A percentile compares a stretch with the other conserved stretches of the same genome.
phyloP scores from a whole-genome alignment of 2,329 filamentous ascomycete species.

The Cladosporium sp. region DNA sequence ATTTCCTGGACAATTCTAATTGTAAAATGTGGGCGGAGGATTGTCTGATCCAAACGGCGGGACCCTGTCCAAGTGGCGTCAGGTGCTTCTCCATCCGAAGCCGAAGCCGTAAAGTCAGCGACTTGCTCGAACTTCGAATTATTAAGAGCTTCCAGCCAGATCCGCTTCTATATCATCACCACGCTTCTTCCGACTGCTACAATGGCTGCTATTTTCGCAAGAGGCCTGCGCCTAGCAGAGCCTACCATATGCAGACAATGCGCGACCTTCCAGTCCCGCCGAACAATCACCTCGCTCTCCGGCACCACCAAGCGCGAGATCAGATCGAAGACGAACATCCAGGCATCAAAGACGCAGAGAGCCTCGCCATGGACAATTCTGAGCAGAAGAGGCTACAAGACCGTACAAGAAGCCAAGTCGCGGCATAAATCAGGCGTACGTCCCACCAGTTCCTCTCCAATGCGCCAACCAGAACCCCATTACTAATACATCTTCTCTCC shows the following conservation, averaged over 20 bases:
- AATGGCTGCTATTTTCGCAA: conserved; percentile 12
- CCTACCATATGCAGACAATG: conserved; percentile 24
- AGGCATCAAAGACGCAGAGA: conserved; percentile 14
- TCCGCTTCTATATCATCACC: conserved; percentile 15
- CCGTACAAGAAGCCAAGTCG: conserved; percentile 43
- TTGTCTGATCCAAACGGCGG: too few species aligned
- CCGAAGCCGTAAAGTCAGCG: conserved; percentile 7
- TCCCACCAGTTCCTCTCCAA: conserved; percentile 18
- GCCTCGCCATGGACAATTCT: conserved; percentile 23
- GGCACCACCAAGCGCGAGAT: conserved; percentile 24
- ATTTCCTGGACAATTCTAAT: too few species aligned
- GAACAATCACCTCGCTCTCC: conserved; percentile 19
- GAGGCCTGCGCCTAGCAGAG: conserved; percentile 18
- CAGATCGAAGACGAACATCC: conserved; percentile 20
- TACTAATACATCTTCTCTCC: conserved; percentile 8
- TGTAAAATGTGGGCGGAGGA: too few species aligned
- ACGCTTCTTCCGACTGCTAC: conserved; percentile 11
- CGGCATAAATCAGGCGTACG: conserved; percentile 42
- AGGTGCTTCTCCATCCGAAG: background rate
- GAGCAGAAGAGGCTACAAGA: conserved; percentile 30
- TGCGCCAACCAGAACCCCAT: conserved; percentile 14
- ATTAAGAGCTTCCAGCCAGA: conserved; percentile 1
- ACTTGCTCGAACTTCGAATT: too few species aligned
- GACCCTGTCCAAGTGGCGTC: background rate
- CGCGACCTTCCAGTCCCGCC: conserved; percentile 16